Base-by-base conservation (phyloP, 345 rosid genomes). In the Aquilaria sinensis region DNA sequence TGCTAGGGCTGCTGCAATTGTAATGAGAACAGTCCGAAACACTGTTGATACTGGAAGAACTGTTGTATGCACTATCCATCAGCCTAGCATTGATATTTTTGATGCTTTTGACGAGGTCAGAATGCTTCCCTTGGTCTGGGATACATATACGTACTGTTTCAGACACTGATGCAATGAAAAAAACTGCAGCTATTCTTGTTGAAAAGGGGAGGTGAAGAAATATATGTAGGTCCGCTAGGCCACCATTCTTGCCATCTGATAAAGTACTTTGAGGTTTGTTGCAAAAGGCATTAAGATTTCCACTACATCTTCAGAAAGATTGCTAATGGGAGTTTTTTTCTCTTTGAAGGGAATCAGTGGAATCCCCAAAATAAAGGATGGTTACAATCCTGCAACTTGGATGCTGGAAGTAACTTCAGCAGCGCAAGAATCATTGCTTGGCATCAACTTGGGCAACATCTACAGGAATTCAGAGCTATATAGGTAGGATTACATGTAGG, bases 1-100 rank as follows among this genome's bases (percentile, higher is more conserved):
- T 78, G 92, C 92, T n/a, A 76, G 87, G 51, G 92, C 89, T 2
- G 89, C 92, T 15, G 92, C 92, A n/a, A 81, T 83, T 15, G 89
- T 81, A 9, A 86, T 86, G 89, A 80, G 92, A 76, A 80, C 92
- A 0, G 92, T 86, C 33, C 77, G 86, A 62, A 83, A 81, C 72
- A 86, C 89, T 0, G 93, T 83, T 41, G 84, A 83, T 66, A 83
- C 92, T 1, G 92, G 92, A 23, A 55, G 92, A 64, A 86, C 92
- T 1, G 89, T 83, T 9, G 85, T 80, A 43, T 83, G 92, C 75
- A 81, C 92, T 51, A 86, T 86, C 66, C 92, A 81, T 74, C 92
- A 86, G 70, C 92, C 89, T 5, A 86, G 92, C 72, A 83, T 83
- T 2, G 85, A 83, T 59, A 81, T 86, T 11, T 81, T 86, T 52